Percentiles rank a stretch among this genome's conserved stretches.
phyloP scores from a whole-genome alignment of 768 basidiomycete genomes.

The Hericium erinaceus region DNA sequence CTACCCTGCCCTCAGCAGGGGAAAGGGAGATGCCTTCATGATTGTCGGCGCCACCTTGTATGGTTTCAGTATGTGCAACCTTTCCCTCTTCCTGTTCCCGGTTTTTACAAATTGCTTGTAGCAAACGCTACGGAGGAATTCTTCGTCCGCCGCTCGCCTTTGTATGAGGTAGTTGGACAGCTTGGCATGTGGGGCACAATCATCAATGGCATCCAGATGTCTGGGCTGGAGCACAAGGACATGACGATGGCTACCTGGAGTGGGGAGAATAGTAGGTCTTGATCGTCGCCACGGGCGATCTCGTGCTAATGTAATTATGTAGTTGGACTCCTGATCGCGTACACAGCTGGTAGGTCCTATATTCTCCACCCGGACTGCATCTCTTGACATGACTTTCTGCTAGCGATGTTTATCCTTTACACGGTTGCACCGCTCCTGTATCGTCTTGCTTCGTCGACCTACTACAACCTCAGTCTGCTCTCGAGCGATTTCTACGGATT shows the following conservation, averaged over 20 bases:
- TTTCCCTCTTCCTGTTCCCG: not conserved
- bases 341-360: constrained; percentile 30
- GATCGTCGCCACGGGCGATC: not conserved
- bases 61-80: constrained; percentile 59
- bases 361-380: not conserved
- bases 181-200: constrained; percentile 79
- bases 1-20: constrained; percentile 52
- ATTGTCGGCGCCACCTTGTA: constrained; percentile 79
- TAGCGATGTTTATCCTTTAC: constrained; percentile 79
- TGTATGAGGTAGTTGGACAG: constrained; percentile 85
- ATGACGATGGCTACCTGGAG: constrained; percentile 69
- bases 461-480: constrained; percentile 78
- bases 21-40: constrained; percentile 83
- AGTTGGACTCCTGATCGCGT: constrained; percentile 46
- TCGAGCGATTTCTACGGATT: constrained; percentile 85
- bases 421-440: constrained; percentile 81
- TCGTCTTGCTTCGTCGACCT: constrained; percentile 77
- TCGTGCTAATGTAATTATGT: not conserved
- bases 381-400: not conserved
- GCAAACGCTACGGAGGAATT: constrained; percentile 88
- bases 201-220: constrained; percentile 71
- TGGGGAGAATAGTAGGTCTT: constrained; percentile 52
- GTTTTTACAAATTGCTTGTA: constrained; percentile 18
- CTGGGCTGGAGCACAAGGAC: constrained; percentile 57
- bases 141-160: constrained; percentile 67